A percentile compares a stretch with the other conserved stretches of the same genome.
phyloP scores from a whole-genome alignment of 352 stramenopile species.

The Pythium graminicola region DNA sequence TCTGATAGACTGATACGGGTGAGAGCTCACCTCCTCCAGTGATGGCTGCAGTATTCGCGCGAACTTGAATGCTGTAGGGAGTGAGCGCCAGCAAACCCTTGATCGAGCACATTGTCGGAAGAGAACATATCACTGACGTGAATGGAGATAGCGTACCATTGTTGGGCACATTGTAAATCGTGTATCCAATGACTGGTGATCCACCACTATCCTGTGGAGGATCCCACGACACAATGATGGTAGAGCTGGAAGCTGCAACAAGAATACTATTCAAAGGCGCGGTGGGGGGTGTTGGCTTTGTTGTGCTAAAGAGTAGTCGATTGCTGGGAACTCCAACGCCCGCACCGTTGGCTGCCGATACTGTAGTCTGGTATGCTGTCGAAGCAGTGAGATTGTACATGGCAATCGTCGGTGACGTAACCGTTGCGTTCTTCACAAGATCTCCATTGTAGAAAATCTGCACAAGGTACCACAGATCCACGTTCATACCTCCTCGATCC shows the following conservation, averaged over 20 bases:
- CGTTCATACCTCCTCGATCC: slow-evolving; percentile 29
- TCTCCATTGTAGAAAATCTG: slow-evolving; percentile 19
- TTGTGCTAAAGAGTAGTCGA: slow-evolving; percentile 26
- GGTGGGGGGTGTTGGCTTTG: slow-evolving; percentile 20
- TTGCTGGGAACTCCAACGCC: slow-evolving; percentile 24
- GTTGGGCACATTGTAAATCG: slow-evolving; percentile 30
- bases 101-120: slow-evolving; percentile 33
- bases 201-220: slow-evolving; percentile 42
- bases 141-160: slow-evolving; percentile 20
- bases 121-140: slow-evolving; percentile 21
- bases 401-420: slow-evolving; percentile 17
- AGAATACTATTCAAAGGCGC: slow-evolving; percentile 28
- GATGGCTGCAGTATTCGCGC: slow-evolving; percentile 24
- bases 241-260: slow-evolving; percentile 33
- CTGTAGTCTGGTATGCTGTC: slow-evolving; percentile 40
- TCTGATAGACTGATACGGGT: slow-evolving; percentile 18
- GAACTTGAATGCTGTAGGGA: slow-evolving; percentile 38
- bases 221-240: slow-evolving; percentile 37
- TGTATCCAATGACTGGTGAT: slow-evolving; percentile 39
- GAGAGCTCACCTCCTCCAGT: slow-evolving; percentile 29
- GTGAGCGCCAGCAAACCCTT: slow-evolving; percentile 34
- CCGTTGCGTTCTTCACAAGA: slow-evolving; percentile 2
- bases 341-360: slow-evolving; percentile 29
- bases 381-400: slow-evolving; percentile 41
- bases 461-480: slow-evolving; percentile 28